phyloP scores from a whole-genome alignment of 441 rosid species.

The Eutrema salsugineum region DNA sequence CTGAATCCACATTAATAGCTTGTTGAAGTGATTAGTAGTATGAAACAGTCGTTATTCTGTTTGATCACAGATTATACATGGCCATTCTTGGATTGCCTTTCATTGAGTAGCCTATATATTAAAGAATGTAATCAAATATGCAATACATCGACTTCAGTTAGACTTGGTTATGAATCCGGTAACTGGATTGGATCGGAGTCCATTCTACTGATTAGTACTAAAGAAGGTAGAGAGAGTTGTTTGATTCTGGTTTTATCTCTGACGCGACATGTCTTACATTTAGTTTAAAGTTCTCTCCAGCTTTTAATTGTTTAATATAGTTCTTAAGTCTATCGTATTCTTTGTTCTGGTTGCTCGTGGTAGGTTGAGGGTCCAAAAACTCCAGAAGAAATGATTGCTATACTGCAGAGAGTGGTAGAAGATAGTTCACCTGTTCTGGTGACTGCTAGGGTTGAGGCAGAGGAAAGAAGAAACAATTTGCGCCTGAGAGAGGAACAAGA shows the following conservation, averaged over 20 bases:
- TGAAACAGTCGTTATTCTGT: too few relatives aligned
- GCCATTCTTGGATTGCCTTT: background rate
- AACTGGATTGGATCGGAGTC: background rate
- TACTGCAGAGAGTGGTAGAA: constrained; percentile 84
- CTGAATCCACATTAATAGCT: background rate
- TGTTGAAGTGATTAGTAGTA: background rate
- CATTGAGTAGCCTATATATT: background rate
- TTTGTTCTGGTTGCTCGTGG: constrained; percentile 19
- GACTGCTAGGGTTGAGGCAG: constrained; percentile 87
- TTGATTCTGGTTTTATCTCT: background rate
- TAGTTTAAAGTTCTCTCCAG: background rate
- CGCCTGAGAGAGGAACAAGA: constrained; percentile 97
- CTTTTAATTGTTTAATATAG: background rate
- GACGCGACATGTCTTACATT: background rate
- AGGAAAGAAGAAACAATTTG: constrained; percentile 80
- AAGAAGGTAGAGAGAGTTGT: background rate
- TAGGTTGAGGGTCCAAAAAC: constrained; percentile 94
- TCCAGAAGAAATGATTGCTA: constrained; percentile 69
- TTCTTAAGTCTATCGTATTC: background rate
- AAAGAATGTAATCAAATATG: background rate
- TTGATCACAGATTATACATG: background rate
- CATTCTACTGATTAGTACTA: background rate
- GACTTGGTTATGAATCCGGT: background rate
- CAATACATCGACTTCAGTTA: background rate
- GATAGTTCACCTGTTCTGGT: constrained; percentile 88